Evolutionary conservation across 2,329 filamentous ascomycete species (phyloP).

Genomic region (Fusarium cicatricum): DNA sequence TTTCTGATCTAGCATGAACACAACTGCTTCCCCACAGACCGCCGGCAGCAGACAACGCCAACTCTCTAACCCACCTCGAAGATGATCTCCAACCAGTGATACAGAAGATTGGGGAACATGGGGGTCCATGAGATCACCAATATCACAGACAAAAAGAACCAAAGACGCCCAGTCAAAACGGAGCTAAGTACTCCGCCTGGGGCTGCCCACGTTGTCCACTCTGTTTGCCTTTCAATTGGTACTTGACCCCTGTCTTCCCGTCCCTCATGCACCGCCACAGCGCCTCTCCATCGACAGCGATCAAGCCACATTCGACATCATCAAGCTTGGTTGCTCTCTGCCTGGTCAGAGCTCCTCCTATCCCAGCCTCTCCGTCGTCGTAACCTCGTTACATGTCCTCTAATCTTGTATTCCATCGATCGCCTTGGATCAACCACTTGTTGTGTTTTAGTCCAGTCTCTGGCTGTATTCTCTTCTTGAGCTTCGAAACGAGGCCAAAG

Average conservation of each 20-base stretch:
- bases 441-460: neutral
- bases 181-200: constrained; percentile 15
- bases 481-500: neutral
- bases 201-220: constrained; percentile 18
- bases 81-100: constrained; percentile 25
- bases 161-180: constrained; percentile 14
- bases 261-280: constrained; percentile 25
- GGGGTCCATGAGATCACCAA: constrained; percentile 29
- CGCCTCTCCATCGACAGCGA: neutral
- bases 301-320: constrained; percentile 25
- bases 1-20: neutral
- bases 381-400: neutral
- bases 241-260: constrained; percentile 16
- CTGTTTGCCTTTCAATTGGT: constrained; percentile 14
- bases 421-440: neutral
- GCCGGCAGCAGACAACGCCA: constrained; percentile 10
- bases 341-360: constrained; percentile 12
- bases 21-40: neutral
- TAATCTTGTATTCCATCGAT: neutral
- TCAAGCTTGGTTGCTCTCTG: constrained; percentile 18
- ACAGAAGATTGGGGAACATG: constrained; percentile 26
- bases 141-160: constrained; percentile 9
- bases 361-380: constrained; percentile 20
- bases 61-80: constrained; percentile 12
- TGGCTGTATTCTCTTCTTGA: neutral